These are phyloP conservation scores for Coccomyxa sp. DNA, from an alignment of 139 green algal genomes.

Conservation along the genomic window DNA sequence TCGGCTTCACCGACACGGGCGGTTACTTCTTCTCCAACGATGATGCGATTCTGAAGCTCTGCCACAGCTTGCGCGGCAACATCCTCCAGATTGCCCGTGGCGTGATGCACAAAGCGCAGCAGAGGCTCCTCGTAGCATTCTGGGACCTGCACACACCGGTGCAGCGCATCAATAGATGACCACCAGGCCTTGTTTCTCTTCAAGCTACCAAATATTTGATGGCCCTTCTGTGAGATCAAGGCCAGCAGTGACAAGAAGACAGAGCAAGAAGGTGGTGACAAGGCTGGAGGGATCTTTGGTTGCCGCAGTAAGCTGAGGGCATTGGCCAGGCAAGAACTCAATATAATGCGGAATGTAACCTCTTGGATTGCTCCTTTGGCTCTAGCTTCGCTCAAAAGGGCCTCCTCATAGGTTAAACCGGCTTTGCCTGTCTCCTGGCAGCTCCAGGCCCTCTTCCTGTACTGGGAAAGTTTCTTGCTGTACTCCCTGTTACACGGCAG, in stretches of 20 bases:
- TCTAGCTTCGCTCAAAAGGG: constrained; percentile 30
- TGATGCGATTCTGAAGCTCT: not conserved
- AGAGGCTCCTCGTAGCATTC: constrained; percentile 32
- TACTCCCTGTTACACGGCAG: constrained; percentile 33
- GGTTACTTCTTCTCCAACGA: not conserved
- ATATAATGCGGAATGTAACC: not conserved
- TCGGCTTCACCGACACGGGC: constrained; percentile 6
- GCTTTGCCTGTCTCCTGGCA: constrained; percentile 46
- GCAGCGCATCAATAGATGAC: no score
- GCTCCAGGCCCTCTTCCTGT: constrained; percentile 52
- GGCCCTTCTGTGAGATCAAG: no score
- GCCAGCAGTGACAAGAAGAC: no score
- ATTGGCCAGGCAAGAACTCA: no score
- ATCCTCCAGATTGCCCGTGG: constrained; percentile 29
- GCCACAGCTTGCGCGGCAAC: constrained; percentile 13
- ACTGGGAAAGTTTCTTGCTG: constrained; percentile 30
- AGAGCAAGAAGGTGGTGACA: no score
- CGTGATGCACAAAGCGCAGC: constrained; percentile 46
- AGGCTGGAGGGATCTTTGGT: no score
- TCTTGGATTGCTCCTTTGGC: constrained; percentile 8
- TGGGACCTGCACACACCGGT: constrained; percentile 31
- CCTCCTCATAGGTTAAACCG: constrained; percentile 70
- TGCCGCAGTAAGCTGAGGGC: no score
- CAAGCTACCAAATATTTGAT: no score
- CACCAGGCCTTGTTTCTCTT: no score